Evolutionary conservation across 805 yeast genomes (phyloP).

Genomic region (Torulaspora microellipsoides): DNA sequence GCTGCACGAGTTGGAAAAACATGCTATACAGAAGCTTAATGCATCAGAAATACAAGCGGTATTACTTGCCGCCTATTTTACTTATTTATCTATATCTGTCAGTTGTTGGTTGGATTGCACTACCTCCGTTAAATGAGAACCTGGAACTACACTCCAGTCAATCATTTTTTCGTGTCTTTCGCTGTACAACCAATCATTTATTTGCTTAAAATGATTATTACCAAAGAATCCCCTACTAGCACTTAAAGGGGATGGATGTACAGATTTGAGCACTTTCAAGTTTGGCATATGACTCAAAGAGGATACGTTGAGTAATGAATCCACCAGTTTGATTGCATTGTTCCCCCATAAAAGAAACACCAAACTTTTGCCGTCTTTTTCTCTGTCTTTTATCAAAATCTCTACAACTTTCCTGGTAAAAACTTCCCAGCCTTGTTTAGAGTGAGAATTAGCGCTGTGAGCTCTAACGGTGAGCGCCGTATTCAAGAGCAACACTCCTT

Average conservation of each 20-base stretch:
- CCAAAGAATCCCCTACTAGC: slow-evolving; percentile 81
- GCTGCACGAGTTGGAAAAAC: too few relatives aligned
- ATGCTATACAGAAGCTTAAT: too few relatives aligned
- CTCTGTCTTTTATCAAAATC: slow-evolving; percentile 46
- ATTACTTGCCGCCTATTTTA: neutral
- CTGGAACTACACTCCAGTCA: slow-evolving; percentile 57
- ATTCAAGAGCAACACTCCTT: slow-evolving; percentile 84
- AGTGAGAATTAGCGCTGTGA: slow-evolving; percentile 89
- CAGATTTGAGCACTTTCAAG: slow-evolving; percentile 59
- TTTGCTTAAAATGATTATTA: slow-evolving; percentile 63
- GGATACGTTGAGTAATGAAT: slow-evolving; percentile 29
- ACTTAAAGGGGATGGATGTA: slow-evolving; percentile 93
- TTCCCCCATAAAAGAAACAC: slow-evolving; percentile 79
- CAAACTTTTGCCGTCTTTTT: slow-evolving; percentile 46
- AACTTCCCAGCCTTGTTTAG: slow-evolving; percentile 86
- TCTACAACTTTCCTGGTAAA: slow-evolving; percentile 74
- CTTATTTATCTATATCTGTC: neutral
- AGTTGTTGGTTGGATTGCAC: slow-evolving; percentile 12
- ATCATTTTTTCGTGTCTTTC: slow-evolving; percentile 42
- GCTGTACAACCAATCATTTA: slow-evolving; percentile 68
- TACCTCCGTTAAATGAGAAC: slow-evolving; percentile 24
- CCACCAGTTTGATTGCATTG: slow-evolving; percentile 64
- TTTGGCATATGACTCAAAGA: slow-evolving; percentile 25
- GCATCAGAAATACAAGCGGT: too few relatives aligned
- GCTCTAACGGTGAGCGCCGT: slow-evolving; percentile 89